Conservation (phyloP, 495 filamentous ascomycete species). For the Neurospora sp. region DNA sequence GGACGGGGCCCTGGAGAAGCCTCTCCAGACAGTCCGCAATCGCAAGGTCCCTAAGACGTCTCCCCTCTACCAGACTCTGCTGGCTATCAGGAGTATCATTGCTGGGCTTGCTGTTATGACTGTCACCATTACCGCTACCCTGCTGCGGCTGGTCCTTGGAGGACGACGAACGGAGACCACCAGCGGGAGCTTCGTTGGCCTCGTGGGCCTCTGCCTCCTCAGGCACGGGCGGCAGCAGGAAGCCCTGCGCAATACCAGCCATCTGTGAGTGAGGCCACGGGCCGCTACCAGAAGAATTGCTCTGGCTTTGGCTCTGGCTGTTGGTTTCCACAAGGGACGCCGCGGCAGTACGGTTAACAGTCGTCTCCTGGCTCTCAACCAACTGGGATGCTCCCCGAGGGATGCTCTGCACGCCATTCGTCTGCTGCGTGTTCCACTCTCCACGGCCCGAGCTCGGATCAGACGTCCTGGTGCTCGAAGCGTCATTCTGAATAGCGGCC, state of each 20-base stretch:
- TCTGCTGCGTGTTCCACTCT: constrained; percentile 53
- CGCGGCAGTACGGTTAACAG: neutral
- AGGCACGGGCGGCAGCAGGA: constrained; percentile 15
- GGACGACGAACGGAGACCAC: neutral
- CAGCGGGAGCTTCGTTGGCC: neutral
- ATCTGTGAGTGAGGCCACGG: constrained; percentile 43
- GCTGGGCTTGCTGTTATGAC: constrained; percentile 18
- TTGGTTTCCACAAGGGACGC: neutral
- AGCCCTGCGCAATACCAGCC: constrained; percentile 33
- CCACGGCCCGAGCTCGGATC: constrained; percentile 54
- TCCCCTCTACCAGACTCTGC: neutral
- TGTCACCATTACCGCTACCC: constrained; percentile 12
- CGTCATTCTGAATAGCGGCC: constrained; percentile 68
- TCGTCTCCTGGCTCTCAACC: constrained; percentile 42
- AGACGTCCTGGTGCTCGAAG: constrained; percentile 73
- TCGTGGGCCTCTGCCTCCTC: neutral
- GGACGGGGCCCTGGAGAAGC: neutral
- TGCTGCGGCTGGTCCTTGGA: neutral
- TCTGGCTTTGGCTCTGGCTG: constrained; percentile 18
- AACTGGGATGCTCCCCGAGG: constrained; percentile 36
- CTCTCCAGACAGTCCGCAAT: neutral
- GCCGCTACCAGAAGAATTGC: constrained; percentile 27
- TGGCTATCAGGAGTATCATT: constrained; percentile 12
- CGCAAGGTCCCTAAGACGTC: neutral
- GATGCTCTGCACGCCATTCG: constrained; percentile 40